phyloP scores from a whole-genome alignment of 306 rosid genomes.

The Leucaena leucocephala region DNA sequence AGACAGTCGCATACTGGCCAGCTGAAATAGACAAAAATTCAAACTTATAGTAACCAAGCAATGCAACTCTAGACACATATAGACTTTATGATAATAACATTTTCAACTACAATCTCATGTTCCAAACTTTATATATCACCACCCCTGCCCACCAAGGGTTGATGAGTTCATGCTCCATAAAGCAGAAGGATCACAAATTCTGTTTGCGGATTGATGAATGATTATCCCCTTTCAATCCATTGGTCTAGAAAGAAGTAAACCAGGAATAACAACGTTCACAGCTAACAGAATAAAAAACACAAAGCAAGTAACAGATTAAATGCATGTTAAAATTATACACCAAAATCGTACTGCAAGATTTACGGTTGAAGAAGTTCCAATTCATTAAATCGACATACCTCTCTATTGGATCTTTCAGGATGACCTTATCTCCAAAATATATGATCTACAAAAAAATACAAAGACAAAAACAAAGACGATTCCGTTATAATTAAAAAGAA shows the following conservation, averaged over 20 bases:
- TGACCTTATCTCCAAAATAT: conserved; percentile 87
- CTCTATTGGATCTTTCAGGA: conserved; percentile 88
- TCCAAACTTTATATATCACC: conserved; percentile 8
- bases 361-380: conserved; percentile 16
- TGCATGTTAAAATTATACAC: neutral
- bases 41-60: conserved; percentile 26
- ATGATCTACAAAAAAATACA: conserved; percentile 53
- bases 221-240: conserved; percentile 7
- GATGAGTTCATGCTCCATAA: neutral
- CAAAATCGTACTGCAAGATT: conserved; percentile 6
- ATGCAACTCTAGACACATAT: neutral
- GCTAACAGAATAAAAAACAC: conserved; percentile 19
- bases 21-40: conserved; percentile 58
- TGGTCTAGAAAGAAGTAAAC: conserved; percentile 1
- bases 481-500: conserved; percentile 8
- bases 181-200: neutral
- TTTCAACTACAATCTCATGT: neutral
- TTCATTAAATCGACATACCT: conserved; percentile 51
- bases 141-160: neutral
- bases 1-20: conserved; percentile 97
- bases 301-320: neutral
- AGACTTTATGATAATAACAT: neutral
- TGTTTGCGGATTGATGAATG: neutral
- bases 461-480: conserved; percentile 23
- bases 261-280: neutral